Evolutionary conservation across 2,329 filamentous ascomycete species (phyloP), one percentile per base, ranked within the genome.

Genomic region (Onygena corvina): DNA sequence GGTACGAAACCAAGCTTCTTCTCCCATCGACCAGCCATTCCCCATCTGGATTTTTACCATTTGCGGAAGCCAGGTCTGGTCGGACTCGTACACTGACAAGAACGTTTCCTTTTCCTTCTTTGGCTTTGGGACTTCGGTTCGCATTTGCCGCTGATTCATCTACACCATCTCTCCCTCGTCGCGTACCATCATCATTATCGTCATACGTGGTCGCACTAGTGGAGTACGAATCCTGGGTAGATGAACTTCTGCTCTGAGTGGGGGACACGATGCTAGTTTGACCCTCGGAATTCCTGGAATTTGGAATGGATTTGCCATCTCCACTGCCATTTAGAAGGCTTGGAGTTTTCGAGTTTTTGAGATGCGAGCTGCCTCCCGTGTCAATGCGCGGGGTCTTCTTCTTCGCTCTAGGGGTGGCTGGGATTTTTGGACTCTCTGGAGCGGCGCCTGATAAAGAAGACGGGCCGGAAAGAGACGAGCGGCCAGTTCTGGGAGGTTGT

Each of bases 1-100:
- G 77, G 61, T 90, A 94, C 6, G 85, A 78, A 50, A 98, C 83
- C 31, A 93, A 70, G 14, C 86, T 84, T 59, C 81, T 81, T 60
- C 87, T 81, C 27, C 84, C 84, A 64, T 95, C 89, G 2, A 98
- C 83, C 71, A 87, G 78, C 92, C 90, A 98, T 62, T 96, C 92
- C 25, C 81, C 79, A 52, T 92, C 85, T 5, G 77, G 70, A 51
- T 78, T 76, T 50, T 74, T 72, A 38, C 78, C 77, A 49, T 76
- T 76, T 48, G 75, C 77, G n/a, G 74, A 72, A 20, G 74, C 78
- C 3, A 79, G 75, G 68, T 95, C 89, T 25, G 92, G 92, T 27
- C 92, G 79, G 35, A 96, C 89, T 61, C 92, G 80, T 31, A 98
- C 89, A 63, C 92, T 96, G 58, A 98, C 90, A 53, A 96, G 68